A percentile compares a stretch with the other conserved stretches of the same genome.
Conservation (phyloP, 2,329 filamentous ascomycete species). For the Aspergillus pseudoviridinutans region DNA sequence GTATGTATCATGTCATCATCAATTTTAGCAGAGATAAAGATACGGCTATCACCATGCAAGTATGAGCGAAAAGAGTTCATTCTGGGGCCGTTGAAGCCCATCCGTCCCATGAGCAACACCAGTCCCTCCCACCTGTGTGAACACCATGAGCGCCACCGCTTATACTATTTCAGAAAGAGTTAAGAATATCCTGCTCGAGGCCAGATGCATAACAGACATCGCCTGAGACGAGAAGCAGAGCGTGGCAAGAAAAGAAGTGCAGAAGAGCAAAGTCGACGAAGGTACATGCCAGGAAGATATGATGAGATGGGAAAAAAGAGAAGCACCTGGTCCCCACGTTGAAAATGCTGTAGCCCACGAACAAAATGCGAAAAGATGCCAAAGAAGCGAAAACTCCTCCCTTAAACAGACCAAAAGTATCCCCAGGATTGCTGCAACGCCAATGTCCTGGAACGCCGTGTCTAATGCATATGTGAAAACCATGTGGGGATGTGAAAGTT, state of each 20-base stretch:
- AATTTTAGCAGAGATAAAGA: conserved; percentile 10
- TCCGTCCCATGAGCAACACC: conserved; percentile 18
- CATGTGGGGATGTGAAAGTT: conserved; percentile 11
- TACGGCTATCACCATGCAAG: conserved; percentile 5
- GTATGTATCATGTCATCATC: conserved; percentile 26
- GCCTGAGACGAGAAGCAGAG: conserved; percentile 8
- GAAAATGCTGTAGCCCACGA: conserved; percentile 21
- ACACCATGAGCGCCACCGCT: conserved; percentile 34
- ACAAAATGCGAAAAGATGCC: conserved; percentile 28
- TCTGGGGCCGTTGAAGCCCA: neutral
- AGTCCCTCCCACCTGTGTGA: conserved; percentile 15
- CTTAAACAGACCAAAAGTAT: conserved; percentile 23
- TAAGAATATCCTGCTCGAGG: neutral
- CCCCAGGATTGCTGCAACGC: conserved; percentile 22
- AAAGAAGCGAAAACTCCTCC: conserved; percentile 22
- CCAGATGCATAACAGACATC: conserved; percentile 2
- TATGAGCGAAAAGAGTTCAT: conserved; percentile 4
- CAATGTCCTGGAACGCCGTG: conserved; percentile 29
- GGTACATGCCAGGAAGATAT: conserved; percentile 19
- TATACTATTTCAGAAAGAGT: conserved; percentile 17
- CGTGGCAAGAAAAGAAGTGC: conserved; percentile 6
- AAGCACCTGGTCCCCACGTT: conserved; percentile 14
- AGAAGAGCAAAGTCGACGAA: conserved; percentile 9
- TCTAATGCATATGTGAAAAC: conserved; percentile 30
- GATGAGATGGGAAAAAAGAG: conserved; percentile 12